Base-by-base conservation (phyloP, 768 basidiomycete species). In the Tulasnella sp. region DNA sequence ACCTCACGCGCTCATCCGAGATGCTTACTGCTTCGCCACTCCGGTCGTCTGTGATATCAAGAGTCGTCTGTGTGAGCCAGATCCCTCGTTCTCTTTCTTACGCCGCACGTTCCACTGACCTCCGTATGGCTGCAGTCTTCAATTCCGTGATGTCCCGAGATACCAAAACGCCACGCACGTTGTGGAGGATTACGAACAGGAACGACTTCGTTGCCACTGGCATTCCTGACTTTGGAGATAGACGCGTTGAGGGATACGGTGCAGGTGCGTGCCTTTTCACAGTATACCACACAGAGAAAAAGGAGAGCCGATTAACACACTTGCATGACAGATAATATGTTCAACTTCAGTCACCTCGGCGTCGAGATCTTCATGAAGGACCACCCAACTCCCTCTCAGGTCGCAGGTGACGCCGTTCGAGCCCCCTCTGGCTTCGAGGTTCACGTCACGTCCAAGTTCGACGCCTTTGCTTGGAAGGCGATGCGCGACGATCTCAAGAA, bases 1-100 rank as follows among this genome's bases (percentile, higher is more conserved):
- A 17, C 52, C 29, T 15, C 26, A 26, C 19, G 58, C 60, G 17
- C 38, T 41, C 9, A 24, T 66, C 21, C 63, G 65, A 11, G 64
- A 66, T 48, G 65, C 65, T 8, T 66, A 66, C 48, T n/a, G 64
- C 15, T 66, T 66, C 43, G 65, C 66, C 10, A 52, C 65, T 17
- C 64, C 64, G 8, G 48, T 65, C 15, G 42, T 38, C n/a, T 5
- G 11, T n/a, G 58, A 60, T 23, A n/a, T 54, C n/a, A 13, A 27
- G 10, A 56, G 47, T 47, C 56, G 43, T 9, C 11, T 38, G 15
- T 38, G 34, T 58, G 29, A 9, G 47, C n/a, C n/a, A n/a, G n/a
- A n/a, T n/a, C n/a, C n/a, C n/a, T n/a, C n/a, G n/a, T n/a, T n/a
- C n/a, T n/a, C n/a, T n/a, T n/a, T n/a, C n/a, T n/a, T n/a, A n/a